Evolutionary conservation across 108 stramenopile genomes (phyloP).

Genomic region (Pseudonitzschia multiseries): DNA sequence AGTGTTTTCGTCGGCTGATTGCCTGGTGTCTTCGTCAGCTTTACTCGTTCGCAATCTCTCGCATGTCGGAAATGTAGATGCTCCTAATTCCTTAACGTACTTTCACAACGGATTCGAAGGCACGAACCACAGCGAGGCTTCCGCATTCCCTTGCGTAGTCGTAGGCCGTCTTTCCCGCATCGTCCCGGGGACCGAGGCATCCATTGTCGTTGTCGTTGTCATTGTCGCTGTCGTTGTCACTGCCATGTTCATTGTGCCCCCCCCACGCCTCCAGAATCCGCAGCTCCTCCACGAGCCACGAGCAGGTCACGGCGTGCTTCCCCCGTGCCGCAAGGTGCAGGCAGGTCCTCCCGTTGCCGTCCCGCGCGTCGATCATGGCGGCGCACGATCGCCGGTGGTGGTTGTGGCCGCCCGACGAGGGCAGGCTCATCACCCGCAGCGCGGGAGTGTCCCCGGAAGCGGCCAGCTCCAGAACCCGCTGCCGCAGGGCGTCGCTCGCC

Average conservation of each 20-base stretch:
- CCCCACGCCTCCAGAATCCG: slow-evolving; percentile 18
- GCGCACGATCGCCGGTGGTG: slow-evolving; percentile 17
- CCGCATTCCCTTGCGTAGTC: not conserved
- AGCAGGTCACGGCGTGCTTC: slow-evolving; percentile 50
- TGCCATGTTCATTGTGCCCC: no score
- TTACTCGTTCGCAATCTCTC: no score
- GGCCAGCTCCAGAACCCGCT: slow-evolving; percentile 35
- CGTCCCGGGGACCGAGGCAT: not conserved
- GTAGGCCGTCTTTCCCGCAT: slow-evolving; percentile 1
- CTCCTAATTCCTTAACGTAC: no score
- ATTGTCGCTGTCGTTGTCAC: not conserved
- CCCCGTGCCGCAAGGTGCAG: slow-evolving; percentile 60
- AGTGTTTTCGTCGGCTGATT: no score
- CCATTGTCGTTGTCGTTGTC: not conserved
- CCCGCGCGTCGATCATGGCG: slow-evolving; percentile 45
- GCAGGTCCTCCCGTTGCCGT: slow-evolving; percentile 40
- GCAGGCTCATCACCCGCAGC: slow-evolving; percentile 45
- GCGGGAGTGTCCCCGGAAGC: slow-evolving; percentile 37
- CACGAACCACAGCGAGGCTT: not conserved
- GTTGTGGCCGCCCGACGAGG: not conserved
- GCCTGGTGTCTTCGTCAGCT: no score
- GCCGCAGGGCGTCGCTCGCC: not conserved
- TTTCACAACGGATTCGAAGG: not conserved
- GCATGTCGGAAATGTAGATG: no score
- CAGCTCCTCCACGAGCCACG: slow-evolving; percentile 64